phyloP scores from a whole-genome alignment of 192 early-diverging fungal genomes.

The Radiomyces spectabilis region DNA sequence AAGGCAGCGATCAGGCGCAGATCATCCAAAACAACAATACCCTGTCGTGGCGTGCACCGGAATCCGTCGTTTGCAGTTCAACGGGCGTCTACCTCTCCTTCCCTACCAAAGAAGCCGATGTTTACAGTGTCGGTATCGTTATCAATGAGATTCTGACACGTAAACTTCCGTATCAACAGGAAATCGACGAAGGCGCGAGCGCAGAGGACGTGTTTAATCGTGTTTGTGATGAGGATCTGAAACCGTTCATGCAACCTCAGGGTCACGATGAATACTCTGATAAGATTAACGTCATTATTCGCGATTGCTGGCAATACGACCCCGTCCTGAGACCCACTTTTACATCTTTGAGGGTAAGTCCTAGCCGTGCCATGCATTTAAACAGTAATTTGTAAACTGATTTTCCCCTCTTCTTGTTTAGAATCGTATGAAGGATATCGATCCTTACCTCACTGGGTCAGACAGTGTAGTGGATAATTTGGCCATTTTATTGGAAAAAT shows the following conservation, averaged over 20 bases:
- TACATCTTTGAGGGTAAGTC: conserved; percentile 6
- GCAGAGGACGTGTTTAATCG: background rate
- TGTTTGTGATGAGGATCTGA: too few species aligned
- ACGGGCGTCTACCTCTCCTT: conserved; percentile 14
- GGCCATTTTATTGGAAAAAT: conserved; percentile 38
- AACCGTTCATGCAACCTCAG: background rate
- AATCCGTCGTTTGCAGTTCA: conserved; percentile 18
- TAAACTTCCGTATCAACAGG: conserved; percentile 25
- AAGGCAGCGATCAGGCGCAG: too few species aligned
- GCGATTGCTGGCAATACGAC: background rate
- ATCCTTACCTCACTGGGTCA: conserved; percentile 3
- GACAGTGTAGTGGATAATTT: conserved; percentile 27
- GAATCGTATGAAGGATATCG: conserved; percentile 7
- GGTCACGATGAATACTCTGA: background rate
- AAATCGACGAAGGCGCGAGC: background rate
- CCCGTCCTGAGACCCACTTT: conserved; percentile 4
- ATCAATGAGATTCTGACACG: conserved; percentile 40
- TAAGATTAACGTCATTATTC: background rate
- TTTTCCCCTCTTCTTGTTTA: background rate
- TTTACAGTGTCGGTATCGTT: conserved; percentile 34
- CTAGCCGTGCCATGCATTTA: background rate
- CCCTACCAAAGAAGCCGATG: conserved; percentile 26
- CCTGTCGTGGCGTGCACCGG: conserved; percentile 29
- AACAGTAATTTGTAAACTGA: background rate
- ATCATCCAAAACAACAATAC: too few species aligned